A percentile compares a stretch with the other conserved stretches of the same genome.
These are phyloP conservation scores for Pseudodiploospora longispora DNA, from an alignment of 2,329 filamentous ascomycete species.

Conservation along the genomic window DNA sequence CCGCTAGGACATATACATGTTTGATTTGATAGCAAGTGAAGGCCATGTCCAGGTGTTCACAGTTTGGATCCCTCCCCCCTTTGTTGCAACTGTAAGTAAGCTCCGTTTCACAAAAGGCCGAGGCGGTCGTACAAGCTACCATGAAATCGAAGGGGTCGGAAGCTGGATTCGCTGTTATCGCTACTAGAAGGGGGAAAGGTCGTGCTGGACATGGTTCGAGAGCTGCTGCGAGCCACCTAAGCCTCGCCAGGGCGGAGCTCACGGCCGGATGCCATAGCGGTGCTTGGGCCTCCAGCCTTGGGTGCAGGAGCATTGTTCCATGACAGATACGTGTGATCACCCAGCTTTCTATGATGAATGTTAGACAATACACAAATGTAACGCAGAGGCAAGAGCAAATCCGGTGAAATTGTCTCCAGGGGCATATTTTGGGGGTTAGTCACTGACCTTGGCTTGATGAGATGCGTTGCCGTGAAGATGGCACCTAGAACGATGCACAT, in stretches of 20 bases:
- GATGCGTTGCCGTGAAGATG: constrained; percentile 81
- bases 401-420: constrained; percentile 1
- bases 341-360: constrained; percentile 66
- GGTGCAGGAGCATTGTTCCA: constrained; percentile 66
- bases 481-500: constrained; percentile 83
- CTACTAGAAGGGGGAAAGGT: constrained; percentile 2
- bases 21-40: background rate
- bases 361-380: constrained; percentile 2
- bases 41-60: background rate
- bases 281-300: constrained; percentile 32
- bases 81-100: no score
- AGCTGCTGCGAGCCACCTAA: constrained; percentile 26
- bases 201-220: constrained; percentile 13
- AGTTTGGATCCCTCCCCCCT: background rate
- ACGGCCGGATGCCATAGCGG: constrained; percentile 47
- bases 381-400: constrained; percentile 3
- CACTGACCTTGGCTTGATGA: constrained; percentile 78
- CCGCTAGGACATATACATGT: no score
- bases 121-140: constrained; percentile 4
- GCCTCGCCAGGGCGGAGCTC: constrained; percentile 40
- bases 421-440: background rate
- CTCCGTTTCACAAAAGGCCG: no score
- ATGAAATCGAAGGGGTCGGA: constrained; percentile 2
- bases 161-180: constrained; percentile 1
- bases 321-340: constrained; percentile 92